A percentile compares a stretch with the other conserved stretches of the same genome.
phyloP scores from a whole-genome alignment of 441 rosid species.

The Hura crepitans region DNA sequence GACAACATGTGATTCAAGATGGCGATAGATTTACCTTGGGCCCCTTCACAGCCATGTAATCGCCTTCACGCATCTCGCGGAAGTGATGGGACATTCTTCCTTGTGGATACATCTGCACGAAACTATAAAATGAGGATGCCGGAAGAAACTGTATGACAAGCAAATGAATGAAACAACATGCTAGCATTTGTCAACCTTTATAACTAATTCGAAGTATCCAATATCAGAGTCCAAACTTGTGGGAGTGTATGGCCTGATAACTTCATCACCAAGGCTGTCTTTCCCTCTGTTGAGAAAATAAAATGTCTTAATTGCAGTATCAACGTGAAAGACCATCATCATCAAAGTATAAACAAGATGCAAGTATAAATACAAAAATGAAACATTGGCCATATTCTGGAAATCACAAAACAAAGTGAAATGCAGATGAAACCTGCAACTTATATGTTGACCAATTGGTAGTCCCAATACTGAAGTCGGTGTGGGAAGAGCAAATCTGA shows the following conservation, averaged over 20 bases:
- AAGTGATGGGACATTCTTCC: constrained; percentile 98
- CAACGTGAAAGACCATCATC: background rate
- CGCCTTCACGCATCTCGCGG: constrained; percentile 77
- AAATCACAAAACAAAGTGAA: constrained; percentile 3
- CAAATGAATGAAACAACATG: constrained; percentile 12
- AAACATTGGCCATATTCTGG: background rate
- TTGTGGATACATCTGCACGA: constrained; percentile 81
- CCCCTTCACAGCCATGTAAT: constrained; percentile 76
- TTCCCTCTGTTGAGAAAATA: constrained; percentile 48
- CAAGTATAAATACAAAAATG: constrained; percentile 24
- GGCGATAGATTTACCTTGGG: constrained; percentile 60
- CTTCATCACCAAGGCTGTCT: constrained; percentile 77
- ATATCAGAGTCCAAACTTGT: constrained; percentile 80
- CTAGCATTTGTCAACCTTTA: constrained; percentile 47
- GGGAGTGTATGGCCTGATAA: constrained; percentile 85
- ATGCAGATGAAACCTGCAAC: constrained; percentile 54
- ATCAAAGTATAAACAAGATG: constrained; percentile 11
- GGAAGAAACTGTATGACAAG: background rate
- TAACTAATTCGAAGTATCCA: constrained; percentile 75
- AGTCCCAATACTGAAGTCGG: constrained; percentile 82
- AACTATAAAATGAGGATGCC: constrained; percentile 9
- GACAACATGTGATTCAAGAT: background rate
- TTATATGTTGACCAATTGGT: constrained; percentile 92
- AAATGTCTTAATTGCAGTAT: too few relatives aligned
- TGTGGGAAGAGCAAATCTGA: constrained; percentile 66